Percentiles rank a stretch among this genome's conserved stretches.
These are phyloP conservation scores for Polygonum maritimum DNA, from an alignment of 148 eudicot species.

Conservation along the genomic window DNA sequence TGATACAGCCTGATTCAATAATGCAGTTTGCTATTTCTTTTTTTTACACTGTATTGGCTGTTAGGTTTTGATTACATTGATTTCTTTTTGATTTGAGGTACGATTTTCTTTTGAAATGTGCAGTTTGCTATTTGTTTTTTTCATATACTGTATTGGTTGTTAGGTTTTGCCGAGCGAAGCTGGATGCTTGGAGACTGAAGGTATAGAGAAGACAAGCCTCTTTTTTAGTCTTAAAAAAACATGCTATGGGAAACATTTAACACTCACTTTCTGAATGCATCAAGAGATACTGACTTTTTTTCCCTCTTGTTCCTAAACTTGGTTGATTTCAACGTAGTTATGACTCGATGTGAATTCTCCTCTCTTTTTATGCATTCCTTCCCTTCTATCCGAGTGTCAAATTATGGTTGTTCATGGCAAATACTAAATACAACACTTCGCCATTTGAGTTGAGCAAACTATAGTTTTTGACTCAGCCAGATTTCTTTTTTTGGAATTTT, in stretches of 20 bases:
- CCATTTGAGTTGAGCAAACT: not conserved
- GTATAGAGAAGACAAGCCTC: slow-evolving; percentile 71
- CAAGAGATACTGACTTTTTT: too few species aligned
- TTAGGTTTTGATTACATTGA: not conserved
- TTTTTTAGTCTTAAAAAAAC: not conserved
- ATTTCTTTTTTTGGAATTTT: not conserved
- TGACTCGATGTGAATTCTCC: not conserved
- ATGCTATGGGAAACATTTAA: not conserved
- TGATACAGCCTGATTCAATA: not conserved
- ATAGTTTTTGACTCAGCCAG: not conserved
- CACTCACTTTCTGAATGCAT: not conserved
- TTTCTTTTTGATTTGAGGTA: not conserved
- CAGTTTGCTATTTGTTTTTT: too few species aligned
- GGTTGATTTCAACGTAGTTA: not conserved
- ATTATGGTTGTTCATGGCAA: not conserved
- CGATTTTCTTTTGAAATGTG: too few species aligned
- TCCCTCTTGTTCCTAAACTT: too few species aligned
- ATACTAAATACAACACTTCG: not conserved
- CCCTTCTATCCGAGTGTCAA: not conserved
- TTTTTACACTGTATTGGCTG: not conserved
- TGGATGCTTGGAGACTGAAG: slow-evolving; percentile 74
- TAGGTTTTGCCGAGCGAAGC: slow-evolving; percentile 80
- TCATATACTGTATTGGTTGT: not conserved
- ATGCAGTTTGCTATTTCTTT: not conserved
- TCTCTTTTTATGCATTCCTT: not conserved